These are phyloP conservation scores for Cryphonectria parasitica DNA, from an alignment of 2,329 filamentous ascomycete genomes.

Conservation along the genomic window DNA sequence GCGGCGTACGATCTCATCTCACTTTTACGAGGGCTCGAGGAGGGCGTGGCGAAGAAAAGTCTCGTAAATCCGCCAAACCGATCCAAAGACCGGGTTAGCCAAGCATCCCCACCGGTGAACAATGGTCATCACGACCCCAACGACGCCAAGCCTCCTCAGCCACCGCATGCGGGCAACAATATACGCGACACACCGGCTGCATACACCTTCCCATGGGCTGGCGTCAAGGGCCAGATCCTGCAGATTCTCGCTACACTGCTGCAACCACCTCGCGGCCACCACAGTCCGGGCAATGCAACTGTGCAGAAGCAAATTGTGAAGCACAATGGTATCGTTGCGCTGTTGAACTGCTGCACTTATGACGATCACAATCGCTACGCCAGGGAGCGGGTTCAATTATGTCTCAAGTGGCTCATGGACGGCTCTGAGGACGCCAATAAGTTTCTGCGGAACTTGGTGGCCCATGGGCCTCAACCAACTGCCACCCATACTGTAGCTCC, in stretches of 20 bases:
- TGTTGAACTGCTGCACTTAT: conserved; percentile 87
- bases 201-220: conserved; percentile 67
- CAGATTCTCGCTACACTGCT: conserved; percentile 87
- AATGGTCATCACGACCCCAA: conserved; percentile 38
- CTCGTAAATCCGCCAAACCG: conserved; percentile 55
- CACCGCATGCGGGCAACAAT: conserved; percentile 57
- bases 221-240: conserved; percentile 91
- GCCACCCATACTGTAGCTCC: conserved; percentile 31
- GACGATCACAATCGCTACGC: conserved; percentile 95
- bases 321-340: conserved; percentile 82
- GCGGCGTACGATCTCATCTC: conserved; percentile 87
- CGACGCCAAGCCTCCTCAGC: conserved; percentile 48
- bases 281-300: conserved; percentile 66
- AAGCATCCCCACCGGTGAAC: conserved; percentile 40
- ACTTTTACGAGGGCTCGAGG: conserved; percentile 83
- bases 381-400: conserved; percentile 87
- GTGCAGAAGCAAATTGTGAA: conserved; percentile 88
- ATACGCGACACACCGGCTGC: conserved; percentile 48
- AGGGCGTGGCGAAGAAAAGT: conserved; percentile 82
- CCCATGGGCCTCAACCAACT: conserved; percentile 46
- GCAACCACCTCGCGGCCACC: conserved; percentile 72
- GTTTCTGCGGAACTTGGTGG: conserved; percentile 68
- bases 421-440: conserved; percentile 74
- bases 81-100: conserved; percentile 42
- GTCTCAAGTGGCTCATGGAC: conserved; percentile 81